phyloP scores from a whole-genome alignment of 164 flowering plant genomes.

The Dillenia turbinata region DNA sequence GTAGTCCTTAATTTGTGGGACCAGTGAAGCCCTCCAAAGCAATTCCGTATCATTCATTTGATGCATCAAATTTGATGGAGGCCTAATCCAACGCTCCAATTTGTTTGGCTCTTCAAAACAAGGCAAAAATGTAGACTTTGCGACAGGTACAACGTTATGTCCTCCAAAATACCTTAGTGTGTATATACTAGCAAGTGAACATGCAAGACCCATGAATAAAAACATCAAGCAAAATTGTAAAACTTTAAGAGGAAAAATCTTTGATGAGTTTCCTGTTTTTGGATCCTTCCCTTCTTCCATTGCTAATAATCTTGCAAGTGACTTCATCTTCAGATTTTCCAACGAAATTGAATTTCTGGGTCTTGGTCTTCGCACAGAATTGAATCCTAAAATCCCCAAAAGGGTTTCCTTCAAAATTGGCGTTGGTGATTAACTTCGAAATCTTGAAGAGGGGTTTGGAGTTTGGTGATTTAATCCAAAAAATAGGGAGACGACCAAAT shows the following conservation, averaged over 20 bases:
- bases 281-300: slow-evolving; percentile 58
- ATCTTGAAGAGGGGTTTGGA: no score
- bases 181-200: slow-evolving; percentile 48
- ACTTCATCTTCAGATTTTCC: slow-evolving; percentile 5
- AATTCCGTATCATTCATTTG: slow-evolving; percentile 73
- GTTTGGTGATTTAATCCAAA: no score
- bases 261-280: slow-evolving; percentile 21
- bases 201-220: slow-evolving; percentile 45
- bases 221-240: slow-evolving; percentile 42
- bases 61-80: slow-evolving; percentile 62
- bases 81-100: slow-evolving; percentile 56
- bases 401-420: no score
- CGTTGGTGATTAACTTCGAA: no score
- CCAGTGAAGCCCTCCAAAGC: slow-evolving; percentile 78
- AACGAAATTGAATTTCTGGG: slow-evolving; percentile 8
- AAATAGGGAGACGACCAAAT: no score
- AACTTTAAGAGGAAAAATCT: slow-evolving; percentile 44
- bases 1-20: slow-evolving; percentile 50
- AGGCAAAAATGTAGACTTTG: slow-evolving; percentile 24
- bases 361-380: background rate
- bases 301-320: slow-evolving; percentile 26
- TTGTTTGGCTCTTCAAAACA: slow-evolving; percentile 37
- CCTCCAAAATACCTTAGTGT: slow-evolving; percentile 33
- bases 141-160: slow-evolving; percentile 18
- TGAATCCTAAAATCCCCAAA: slow-evolving; percentile 2